Percentiles rank a stretch among this genome's conserved stretches.
Evolutionary conservation across 1,284 basidiomycete genomes (phyloP).

Genomic region (Leucoagaricus sp.): DNA sequence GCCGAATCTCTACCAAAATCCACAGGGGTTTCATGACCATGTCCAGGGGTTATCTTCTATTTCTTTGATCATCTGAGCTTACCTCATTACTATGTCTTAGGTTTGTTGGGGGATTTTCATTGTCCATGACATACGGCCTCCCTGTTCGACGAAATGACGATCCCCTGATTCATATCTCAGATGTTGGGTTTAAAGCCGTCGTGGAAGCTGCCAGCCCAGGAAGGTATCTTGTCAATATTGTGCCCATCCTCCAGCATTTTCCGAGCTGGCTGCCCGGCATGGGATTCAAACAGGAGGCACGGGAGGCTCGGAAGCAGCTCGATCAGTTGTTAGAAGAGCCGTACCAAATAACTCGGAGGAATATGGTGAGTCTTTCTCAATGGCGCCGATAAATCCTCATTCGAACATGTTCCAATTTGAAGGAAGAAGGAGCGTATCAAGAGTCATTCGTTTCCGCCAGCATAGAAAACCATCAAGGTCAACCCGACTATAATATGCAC

Average conservation of each 20-base stretch:
- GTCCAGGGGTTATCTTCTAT: background rate
- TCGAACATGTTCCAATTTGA: background rate
- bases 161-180: background rate
- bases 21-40: background rate
- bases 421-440: background rate
- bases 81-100: background rate
- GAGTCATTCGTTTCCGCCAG: constrained; percentile 2
- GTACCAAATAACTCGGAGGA: background rate
- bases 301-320: background rate
- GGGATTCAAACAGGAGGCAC: constrained; percentile 15
- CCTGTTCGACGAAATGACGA: background rate
- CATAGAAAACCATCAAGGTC: background rate
- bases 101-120: background rate
- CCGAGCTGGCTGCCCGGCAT: constrained; percentile 22
- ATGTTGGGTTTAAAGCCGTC: background rate
- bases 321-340: constrained; percentile 10
- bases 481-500: background rate
- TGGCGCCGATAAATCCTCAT: background rate
- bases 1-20: constrained; percentile 1
- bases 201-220: background rate
- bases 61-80: background rate
- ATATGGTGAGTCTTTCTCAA: background rate
- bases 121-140: constrained; percentile 1
- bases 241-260: constrained; percentile 19
- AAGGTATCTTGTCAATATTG: constrained; percentile 13